phyloP scores from a whole-genome alignment of 1,139 yeast species.

The Yamadazyma dushanensis region DNA sequence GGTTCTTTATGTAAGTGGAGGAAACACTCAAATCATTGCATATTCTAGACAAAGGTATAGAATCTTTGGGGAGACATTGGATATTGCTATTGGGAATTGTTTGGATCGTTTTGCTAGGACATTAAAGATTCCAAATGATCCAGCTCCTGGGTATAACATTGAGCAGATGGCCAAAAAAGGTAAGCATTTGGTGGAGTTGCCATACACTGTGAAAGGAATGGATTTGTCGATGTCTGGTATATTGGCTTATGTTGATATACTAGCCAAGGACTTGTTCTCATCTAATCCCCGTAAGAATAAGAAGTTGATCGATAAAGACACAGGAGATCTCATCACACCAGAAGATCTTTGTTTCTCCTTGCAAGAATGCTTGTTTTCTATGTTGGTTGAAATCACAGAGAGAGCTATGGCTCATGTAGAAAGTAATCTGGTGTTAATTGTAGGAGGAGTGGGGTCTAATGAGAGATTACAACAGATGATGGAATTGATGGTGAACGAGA shows the following conservation, averaged over 20 bases:
- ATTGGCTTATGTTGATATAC: slow-evolving; percentile 74
- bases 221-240: slow-evolving; percentile 97
- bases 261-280: slow-evolving; percentile 69
- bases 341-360: slow-evolving; percentile 91
- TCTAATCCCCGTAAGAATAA: slow-evolving; percentile 50
- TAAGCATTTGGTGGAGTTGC: slow-evolving; percentile 68
- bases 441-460: slow-evolving; percentile 98
- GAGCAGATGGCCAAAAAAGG: slow-evolving; percentile 89
- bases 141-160: slow-evolving; percentile 96
- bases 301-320: slow-evolving; percentile 47
- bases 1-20: slow-evolving; percentile 95
- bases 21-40: slow-evolving; percentile 97
- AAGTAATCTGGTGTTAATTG: slow-evolving; percentile 84
- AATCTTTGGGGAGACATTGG: slow-evolving; percentile 95
- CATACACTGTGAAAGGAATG: slow-evolving; percentile 98
- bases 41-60: slow-evolving; percentile 90
- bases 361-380: slow-evolving; percentile 89
- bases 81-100: slow-evolving; percentile 96
- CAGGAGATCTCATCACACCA: slow-evolving; percentile 61
- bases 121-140: slow-evolving; percentile 82
- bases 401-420: slow-evolving; percentile 98
- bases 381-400: slow-evolving; percentile 97
- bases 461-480: slow-evolving; percentile 92
- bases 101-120: slow-evolving; percentile 94
- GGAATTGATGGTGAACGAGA: slow-evolving; percentile 86